phyloP scores from a whole-genome alignment of 2,329 filamentous ascomycete genomes.

The Neoascochyta sp. region DNA sequence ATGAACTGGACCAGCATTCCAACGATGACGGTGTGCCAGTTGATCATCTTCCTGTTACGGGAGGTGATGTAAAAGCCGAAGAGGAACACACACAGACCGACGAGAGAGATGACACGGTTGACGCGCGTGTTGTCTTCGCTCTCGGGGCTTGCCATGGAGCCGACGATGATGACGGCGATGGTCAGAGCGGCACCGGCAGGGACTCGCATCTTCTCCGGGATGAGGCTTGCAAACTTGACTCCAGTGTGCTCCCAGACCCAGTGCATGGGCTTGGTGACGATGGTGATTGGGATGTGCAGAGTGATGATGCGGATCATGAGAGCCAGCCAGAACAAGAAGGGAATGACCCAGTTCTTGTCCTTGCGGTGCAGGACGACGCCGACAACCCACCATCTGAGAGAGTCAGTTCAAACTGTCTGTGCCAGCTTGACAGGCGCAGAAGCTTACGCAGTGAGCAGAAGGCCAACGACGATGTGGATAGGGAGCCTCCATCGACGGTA shows the following conservation, averaged over 20 bases:
- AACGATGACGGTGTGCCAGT: constrained; percentile 62
- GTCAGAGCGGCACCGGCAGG: constrained; percentile 61
- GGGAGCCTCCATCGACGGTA: constrained; percentile 43
- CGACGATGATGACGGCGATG: constrained; percentile 71
- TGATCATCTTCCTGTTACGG: constrained; percentile 57
- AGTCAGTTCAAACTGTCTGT: constrained; percentile 17
- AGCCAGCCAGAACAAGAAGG: constrained; percentile 75
- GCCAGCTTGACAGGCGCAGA: constrained; percentile 5
- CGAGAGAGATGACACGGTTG: constrained; percentile 76
- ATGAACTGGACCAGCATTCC: constrained; percentile 88
- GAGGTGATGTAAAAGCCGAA: constrained; percentile 67
- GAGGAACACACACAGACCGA: constrained; percentile 72
- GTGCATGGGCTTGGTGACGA: constrained; percentile 64
- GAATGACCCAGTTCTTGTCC: constrained; percentile 76
- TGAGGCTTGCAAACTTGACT: constrained; percentile 54
- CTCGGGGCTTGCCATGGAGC: constrained; percentile 70
- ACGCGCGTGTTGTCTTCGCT: constrained; percentile 70
- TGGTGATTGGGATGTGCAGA: constrained; percentile 65
- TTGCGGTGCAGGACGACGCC: constrained; percentile 67
- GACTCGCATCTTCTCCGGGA: constrained; percentile 64
- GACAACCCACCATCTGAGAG: constrained; percentile 67
- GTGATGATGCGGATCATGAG: constrained; percentile 71
- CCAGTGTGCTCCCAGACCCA: constrained; percentile 65
- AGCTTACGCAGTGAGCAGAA: constrained; percentile 52
- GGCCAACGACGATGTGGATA: constrained; percentile 42